Evolutionary conservation across 2,329 filamentous ascomycete genomes (phyloP), one percentile per base, ranked within the genome.

Genomic region (Neoarthrinium moseri): DNA sequence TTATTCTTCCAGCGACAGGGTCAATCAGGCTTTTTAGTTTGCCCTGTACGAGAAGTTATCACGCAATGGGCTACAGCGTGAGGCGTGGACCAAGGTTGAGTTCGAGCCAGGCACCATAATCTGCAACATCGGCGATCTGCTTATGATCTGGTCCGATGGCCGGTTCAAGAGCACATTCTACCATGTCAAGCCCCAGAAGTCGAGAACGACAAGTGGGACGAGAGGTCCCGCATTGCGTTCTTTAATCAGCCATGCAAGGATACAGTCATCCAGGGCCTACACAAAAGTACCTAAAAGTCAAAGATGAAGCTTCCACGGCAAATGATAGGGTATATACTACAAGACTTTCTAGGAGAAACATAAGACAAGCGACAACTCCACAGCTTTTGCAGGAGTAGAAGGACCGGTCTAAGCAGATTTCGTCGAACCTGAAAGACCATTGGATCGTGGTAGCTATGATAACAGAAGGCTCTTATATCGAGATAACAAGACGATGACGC

Each of bases 101-200:
- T 74, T 74, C 6, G 62, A 57, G 4, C 63, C 66, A 0, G 75
- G 72, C 1, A 72, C 72, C 40, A 78, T 81, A 47, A 74, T 84
- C 5, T 83, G 80, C 62, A 83, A 83, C 54, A 80, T 83, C 47
- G 81, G 81, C 2, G 81, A 84, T 56, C 63, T 84, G 49, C 66
- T 84, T 18, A 84, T 84, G 81, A 74, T 69, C 29, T 83, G 80
- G 79, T 77, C 72, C n/a, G 80, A 84, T 55, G 81, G 84, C 58
- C 71, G 80, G 13, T 83, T 84, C 66, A 84, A 83, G 64, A 78
- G 73, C 32, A 83, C 80, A 0, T 80, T 82, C 45, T 81, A 84
- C 60, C 72, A 80, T 4, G 80, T 84, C 46, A 80, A 80, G 75
- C 78, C 1, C 79, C 79, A 0, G 68, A 62, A 26, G 77, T 81